These are phyloP conservation scores for Arbutus unedo DNA, from an alignment of 148 eudicot species.

Conservation along the genomic window DNA sequence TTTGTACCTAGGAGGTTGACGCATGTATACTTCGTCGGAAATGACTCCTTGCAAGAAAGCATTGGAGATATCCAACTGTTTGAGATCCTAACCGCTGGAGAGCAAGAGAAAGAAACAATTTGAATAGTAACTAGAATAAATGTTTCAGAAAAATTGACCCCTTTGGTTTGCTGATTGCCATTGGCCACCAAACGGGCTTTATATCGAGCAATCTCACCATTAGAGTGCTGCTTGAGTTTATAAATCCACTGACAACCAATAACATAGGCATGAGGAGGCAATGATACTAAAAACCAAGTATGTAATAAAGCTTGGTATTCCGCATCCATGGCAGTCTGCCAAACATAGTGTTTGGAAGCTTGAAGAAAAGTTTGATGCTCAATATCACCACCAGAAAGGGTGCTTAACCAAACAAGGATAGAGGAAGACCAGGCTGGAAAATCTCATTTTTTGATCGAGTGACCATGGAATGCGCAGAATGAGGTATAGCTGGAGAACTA, in stretches of 20 bases:
- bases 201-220: background rate
- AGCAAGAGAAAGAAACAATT: background rate
- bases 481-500: background rate
- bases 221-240: too few relatives aligned
- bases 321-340: too few relatives aligned
- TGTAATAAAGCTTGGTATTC: too few relatives aligned
- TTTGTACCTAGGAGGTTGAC: background rate
- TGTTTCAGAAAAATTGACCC: background rate
- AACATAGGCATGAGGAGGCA: too few relatives aligned
- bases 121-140: background rate
- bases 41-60: background rate
- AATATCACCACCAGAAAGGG: too few relatives aligned
- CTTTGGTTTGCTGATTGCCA: background rate
- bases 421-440: too few relatives aligned
- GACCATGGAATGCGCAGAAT: background rate
- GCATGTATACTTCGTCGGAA: background rate
- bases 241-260: too few relatives aligned
- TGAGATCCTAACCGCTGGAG: background rate
- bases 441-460: too few relatives aligned
- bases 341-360: too few relatives aligned
- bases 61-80: background rate
- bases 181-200: constrained; percentile 4
- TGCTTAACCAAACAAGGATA: too few relatives aligned
- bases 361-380: too few relatives aligned
- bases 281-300: too few relatives aligned